Base-by-base conservation (phyloP, 768 basidiomycete species). In the Cyathus striatus region DNA sequence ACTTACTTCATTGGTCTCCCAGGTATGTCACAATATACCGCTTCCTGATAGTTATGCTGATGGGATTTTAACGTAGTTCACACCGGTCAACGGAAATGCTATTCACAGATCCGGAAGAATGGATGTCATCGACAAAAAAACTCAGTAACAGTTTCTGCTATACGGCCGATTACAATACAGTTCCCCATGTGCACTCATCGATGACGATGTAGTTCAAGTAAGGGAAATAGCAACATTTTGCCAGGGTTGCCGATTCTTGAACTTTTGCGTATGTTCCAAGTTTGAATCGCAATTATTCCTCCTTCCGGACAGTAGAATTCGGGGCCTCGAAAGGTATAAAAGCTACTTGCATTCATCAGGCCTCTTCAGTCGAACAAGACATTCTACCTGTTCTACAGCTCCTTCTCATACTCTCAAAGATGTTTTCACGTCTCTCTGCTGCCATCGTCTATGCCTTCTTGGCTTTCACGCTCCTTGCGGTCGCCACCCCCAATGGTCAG, bases 381-480 rank as follows among this genome's bases (percentile, higher is more conserved):
- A 47, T 34, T 47, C 25, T 45, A 46, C 37, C 44, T 42, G 43
- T 42, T 51, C 43, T 41, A 46, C 24, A 17, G 17, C 27, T 33
- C 35, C 22, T 41, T 46, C 30, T 35, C 22, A 42, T 33, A 17
- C 43, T 41, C 12, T 41, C 33, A 13, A 51, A 26, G 34, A 63
- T 65, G 61, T 58, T 59, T 45, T 43, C 55, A 45, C 57, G 54
- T 38, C 17, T 54, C 37, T 40, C 47, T 22, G 43, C 46, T 38
- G 43, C 52, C 25, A 41, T 59, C 35, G 23, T 53, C 51, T 52
- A 48, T 35, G 53, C 54, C 45, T 42, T 59, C 35, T 38, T 55
- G 25, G 40, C 53, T 20, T 56, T 60, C 45, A 45, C 56, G 36
- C 33, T 60, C 41, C 49, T 62, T 49, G 61, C 51, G 42, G 52